Evolutionary conservation across 2,329 filamentous ascomycete genomes (phyloP).

Genomic region (Penicillium sp.): DNA sequence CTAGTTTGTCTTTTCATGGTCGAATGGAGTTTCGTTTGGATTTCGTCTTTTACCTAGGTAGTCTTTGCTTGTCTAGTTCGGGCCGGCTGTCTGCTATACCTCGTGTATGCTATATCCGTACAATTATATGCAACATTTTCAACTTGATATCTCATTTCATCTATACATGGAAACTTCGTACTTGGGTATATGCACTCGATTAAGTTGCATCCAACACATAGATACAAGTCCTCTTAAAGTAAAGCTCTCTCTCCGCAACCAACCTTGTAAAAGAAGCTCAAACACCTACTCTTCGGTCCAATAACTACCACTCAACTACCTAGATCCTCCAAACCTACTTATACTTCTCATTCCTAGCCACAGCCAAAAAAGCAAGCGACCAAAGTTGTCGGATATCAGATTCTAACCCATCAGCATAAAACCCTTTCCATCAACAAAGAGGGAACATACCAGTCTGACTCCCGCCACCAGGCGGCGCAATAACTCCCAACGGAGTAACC

Average conservation of each 20-base stretch:
- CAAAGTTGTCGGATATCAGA: conserved; percentile 19
- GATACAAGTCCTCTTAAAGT: too few species aligned
- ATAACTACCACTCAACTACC: neutral
- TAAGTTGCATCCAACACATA: neutral
- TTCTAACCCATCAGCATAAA: conserved; percentile 7
- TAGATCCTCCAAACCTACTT: neutral
- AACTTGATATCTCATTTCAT: neutral
- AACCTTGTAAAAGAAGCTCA: too few species aligned
- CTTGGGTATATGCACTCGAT: neutral
- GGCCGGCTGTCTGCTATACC: neutral
- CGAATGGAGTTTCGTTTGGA: neutral
- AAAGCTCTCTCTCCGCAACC: too few species aligned
- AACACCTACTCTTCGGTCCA: too few species aligned
- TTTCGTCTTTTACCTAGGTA: neutral
- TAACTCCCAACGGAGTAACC: conserved; percentile 49
- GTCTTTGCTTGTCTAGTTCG: neutral
- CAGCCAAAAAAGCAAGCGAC: conserved; percentile 17
- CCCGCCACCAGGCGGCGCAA: conserved; percentile 45
- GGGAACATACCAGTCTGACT: conserved; percentile 33
- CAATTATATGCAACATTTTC: neutral
- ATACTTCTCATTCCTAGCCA: conserved; percentile 11
- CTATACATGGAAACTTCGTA: neutral
- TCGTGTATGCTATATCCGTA: neutral
- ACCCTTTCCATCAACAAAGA: neutral
- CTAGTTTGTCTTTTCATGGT: neutral